Percentiles rank a stretch among this genome's conserved stretches.
phyloP scores from a whole-genome alignment of 1,284 basidiomycete genomes.

The Gomphus bonarii region DNA sequence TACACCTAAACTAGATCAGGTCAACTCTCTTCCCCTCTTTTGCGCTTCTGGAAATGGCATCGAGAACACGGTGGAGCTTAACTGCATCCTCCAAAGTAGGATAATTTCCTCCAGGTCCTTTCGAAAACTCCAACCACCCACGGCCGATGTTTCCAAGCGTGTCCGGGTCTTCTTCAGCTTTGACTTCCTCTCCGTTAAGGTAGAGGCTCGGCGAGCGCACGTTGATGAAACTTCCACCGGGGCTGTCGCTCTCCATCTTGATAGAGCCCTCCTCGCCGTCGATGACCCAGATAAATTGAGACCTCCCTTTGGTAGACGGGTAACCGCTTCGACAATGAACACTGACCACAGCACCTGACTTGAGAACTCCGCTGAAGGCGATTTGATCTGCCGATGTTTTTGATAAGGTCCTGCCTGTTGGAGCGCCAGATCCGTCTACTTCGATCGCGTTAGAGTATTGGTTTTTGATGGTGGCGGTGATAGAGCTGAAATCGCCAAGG shows the following conservation, averaged over 20 bases:
- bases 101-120: slow-evolving; percentile 18
- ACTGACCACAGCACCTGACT: slow-evolving; percentile 21
- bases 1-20: background rate
- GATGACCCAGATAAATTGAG: slow-evolving; percentile 24
- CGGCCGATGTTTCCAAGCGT: slow-evolving; percentile 10
- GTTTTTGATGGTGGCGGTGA: too few species aligned
- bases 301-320: slow-evolving; percentile 3
- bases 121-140: slow-evolving; percentile 22
- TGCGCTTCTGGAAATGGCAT: slow-evolving; percentile 23
- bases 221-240: slow-evolving; percentile 15
- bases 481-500: too few species aligned
- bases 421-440: too few species aligned
- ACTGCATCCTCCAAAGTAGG: slow-evolving; percentile 28
- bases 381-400: slow-evolving; percentile 20
- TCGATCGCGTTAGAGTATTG: too few species aligned
- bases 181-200: too few species aligned
- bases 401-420: too few species aligned
- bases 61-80: slow-evolving; percentile 20
- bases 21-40: slow-evolving; percentile 16
- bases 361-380: slow-evolving; percentile 21
- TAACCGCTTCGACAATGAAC: slow-evolving; percentile 21
- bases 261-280: slow-evolving; percentile 28
- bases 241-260: slow-evolving; percentile 19
- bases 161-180: slow-evolving; percentile 8
- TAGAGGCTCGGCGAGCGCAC: too few species aligned